Base-by-base conservation (phyloP, 2,329 filamentous ascomycete species). In the Colletotrichum costaricense region DNA sequence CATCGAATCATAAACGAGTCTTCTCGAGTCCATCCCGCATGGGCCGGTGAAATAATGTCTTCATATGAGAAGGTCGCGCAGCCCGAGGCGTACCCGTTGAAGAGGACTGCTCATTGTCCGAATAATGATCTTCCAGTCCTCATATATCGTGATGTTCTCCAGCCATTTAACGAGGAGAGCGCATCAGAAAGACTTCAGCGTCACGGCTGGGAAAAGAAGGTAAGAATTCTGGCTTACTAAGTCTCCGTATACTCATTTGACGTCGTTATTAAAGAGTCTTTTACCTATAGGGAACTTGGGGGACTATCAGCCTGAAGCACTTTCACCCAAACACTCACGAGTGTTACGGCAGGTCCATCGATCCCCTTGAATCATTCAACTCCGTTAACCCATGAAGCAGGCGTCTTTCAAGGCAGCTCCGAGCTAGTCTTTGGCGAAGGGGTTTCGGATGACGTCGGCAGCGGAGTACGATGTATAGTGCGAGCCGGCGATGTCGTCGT, bases 321-420 rank as follows among this genome's bases (percentile, higher is more conserved):
- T 78, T 78, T 60, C 77, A 78, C 12, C 76, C 76, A 2, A 77
- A 78, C 2, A 75, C 69, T 3, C 77, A 78, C 19, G 77, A 78
- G 63, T 78, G 75, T 56, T 78, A 78, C 22, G 77, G 76, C 75
- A 57, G n/a, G 69, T n/a, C 8, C 3, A 24, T n/a, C 3, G 2
- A 8, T 8, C 9, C 8, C 9, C 4, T 9, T 38, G 8, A n/a
- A 5, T 5, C 14, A n/a, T 22, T 6, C 7, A 28, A 12, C 11
- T 35, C 24, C 14, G 22, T 22, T 56, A 19, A 63, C 6, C 6
- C 5, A 6, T 52, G 7, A 24, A 19, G 3, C 19, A 38, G 77
- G 76, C 2, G 74, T 78, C 16, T 76, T 78, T n/a, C 71, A 74
- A 42, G 77, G 77, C 12, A 59, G 54, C 14, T 78, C 77, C 1